Conservation (phyloP, 148 eudicot species). For the Spergularia marina region DNA sequence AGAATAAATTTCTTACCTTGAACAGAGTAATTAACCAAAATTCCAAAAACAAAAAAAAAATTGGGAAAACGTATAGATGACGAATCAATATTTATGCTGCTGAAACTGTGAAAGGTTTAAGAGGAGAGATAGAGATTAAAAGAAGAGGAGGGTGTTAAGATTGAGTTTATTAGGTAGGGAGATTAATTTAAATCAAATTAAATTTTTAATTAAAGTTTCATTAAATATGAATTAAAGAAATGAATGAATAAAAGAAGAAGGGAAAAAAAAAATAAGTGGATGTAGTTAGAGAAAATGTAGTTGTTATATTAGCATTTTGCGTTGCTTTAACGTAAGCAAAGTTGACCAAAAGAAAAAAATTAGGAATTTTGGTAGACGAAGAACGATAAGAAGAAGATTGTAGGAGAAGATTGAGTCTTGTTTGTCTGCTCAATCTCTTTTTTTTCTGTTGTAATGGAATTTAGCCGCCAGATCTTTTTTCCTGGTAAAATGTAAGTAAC, state of each 20-base stretch:
- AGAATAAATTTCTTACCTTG: not conserved
- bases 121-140: not conserved
- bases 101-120: slow-evolving; percentile 12
- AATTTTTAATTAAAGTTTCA: not conserved
- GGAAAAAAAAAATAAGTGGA: slow-evolving; percentile 4
- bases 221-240: not conserved
- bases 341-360: slow-evolving; percentile 18
- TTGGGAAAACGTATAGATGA: not conserved
- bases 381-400: not conserved
- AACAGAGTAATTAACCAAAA: not conserved
- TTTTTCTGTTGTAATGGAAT: no score
- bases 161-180: not conserved
- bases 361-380: no score
- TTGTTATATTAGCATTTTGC: slow-evolving; percentile 6
- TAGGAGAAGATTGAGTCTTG: slow-evolving; percentile 11
- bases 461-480: slow-evolving; percentile 9
- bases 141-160: not conserved
- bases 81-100: not conserved
- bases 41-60: not conserved
- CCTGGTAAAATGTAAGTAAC: not conserved
- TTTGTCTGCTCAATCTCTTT: slow-evolving; percentile 26
- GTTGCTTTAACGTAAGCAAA: slow-evolving; percentile 27
- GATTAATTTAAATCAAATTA: slow-evolving; percentile 3
- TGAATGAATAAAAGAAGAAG: slow-evolving; percentile 7
- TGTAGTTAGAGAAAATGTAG: not conserved